Evolutionary conservation across 2,329 filamentous ascomycete genomes (phyloP).

Genomic region (Pseudocercospora fijiensis): DNA sequence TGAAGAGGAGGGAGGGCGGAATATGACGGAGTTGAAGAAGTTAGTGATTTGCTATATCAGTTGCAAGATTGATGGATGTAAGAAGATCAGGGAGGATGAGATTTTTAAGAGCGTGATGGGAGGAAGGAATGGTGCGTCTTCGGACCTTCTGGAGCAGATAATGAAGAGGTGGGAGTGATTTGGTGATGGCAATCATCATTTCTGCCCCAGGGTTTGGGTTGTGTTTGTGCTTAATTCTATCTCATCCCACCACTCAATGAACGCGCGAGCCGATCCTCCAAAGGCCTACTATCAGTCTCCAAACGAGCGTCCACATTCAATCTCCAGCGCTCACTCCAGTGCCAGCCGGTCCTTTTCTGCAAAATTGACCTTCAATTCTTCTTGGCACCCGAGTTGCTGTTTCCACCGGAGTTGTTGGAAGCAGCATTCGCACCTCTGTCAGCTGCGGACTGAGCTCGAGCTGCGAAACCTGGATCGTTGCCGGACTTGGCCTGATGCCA

Average conservation of each 20-base stretch:
- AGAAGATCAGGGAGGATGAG: not conserved
- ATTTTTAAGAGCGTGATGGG: not conserved
- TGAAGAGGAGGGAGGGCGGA: not conserved
- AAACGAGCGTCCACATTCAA: not conserved
- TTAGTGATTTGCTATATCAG: conserved; percentile 12
- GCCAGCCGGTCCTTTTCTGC: not conserved
- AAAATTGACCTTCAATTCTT: conserved; percentile 10
- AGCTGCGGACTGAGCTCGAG: conserved; percentile 22
- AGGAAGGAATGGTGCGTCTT: not conserved
- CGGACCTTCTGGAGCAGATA: not conserved
- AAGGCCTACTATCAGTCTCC: no score
- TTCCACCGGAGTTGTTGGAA: not conserved
- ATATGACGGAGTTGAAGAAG: not conserved
- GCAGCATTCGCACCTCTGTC: conserved; percentile 34
- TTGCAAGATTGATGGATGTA: conserved; percentile 13
- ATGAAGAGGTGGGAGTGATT: conserved; percentile 2
- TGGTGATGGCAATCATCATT: not conserved
- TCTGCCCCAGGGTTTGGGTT: no score
- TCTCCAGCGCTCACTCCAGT: not conserved
- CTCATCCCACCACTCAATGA: not conserved
- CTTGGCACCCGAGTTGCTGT: conserved; percentile 9
- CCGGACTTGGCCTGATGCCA: conserved; percentile 17
- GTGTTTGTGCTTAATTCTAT: not conserved
- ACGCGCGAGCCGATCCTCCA: not conserved
- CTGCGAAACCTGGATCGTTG: conserved; percentile 21